phyloP scores from a whole-genome alignment of 2,329 filamentous ascomycete species.

The Fusarium verrucosum region DNA sequence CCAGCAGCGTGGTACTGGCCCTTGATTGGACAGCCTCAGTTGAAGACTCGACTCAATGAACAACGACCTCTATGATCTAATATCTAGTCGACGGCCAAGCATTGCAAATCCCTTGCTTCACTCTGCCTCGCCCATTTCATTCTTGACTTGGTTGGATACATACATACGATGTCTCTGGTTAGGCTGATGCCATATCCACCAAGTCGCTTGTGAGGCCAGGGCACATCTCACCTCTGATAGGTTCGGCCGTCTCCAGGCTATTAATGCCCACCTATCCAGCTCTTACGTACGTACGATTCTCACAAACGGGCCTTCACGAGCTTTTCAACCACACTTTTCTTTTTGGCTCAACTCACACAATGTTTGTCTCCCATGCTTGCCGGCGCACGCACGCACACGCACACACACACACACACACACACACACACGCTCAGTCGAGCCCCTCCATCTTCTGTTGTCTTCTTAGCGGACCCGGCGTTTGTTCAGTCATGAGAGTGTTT shows the following conservation, averaged over 20 bases:
- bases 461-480: conserved; percentile 19
- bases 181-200: conserved; percentile 24
- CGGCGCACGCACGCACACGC: conserved; percentile 6
- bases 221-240: conserved; percentile 28
- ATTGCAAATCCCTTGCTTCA: not conserved
- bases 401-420: conserved; percentile 4
- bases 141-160: conserved; percentile 12
- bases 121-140: not conserved
- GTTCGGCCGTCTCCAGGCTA: conserved; percentile 21
- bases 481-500: conserved; percentile 9
- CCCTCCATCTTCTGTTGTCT: conserved; percentile 14
- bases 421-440: conserved; percentile 19
- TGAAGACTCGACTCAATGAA: not conserved
- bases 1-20: conserved; percentile 14
- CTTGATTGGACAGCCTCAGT: conserved; percentile 20
- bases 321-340: conserved; percentile 18
- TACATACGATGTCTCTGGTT: conserved; percentile 17
- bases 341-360: not conserved
- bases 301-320: conserved; percentile 23
- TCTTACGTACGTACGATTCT: conserved; percentile 19
- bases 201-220: conserved; percentile 23
- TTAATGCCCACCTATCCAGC: conserved; percentile 18
- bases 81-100: not conserved
- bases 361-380: conserved; percentile 14
- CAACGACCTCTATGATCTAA: not conserved